A percentile compares a stretch with the other conserved stretches of the same genome.
Conservation (phyloP, 331 rosid species). For the Acacia concinna region DNA sequence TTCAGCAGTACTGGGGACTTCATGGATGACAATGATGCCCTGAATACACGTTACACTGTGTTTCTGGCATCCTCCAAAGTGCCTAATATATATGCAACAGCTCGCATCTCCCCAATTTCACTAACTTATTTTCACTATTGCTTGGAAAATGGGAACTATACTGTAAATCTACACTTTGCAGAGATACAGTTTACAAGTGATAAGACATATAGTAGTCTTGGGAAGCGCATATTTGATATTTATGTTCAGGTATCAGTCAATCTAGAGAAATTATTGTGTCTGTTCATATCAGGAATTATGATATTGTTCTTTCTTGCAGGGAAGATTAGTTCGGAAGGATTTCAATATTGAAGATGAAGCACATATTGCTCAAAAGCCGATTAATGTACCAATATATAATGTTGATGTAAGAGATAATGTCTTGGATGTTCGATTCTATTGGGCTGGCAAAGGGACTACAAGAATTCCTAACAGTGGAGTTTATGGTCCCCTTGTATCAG, state of each 20-base stretch:
- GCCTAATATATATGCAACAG: constrained; percentile 59
- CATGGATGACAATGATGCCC: constrained; percentile 69
- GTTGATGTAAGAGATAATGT: constrained; percentile 53
- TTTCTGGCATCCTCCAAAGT: constrained; percentile 43
- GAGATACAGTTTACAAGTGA: constrained; percentile 79
- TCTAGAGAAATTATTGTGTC: constrained; percentile 26
- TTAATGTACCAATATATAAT: constrained; percentile 35
- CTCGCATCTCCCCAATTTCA: constrained; percentile 67
- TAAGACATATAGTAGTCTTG: constrained; percentile 59
- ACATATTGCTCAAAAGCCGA: constrained; percentile 53
- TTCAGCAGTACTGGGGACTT: constrained; percentile 93
- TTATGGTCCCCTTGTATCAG: constrained; percentile 93
- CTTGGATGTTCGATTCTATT: constrained; percentile 71
- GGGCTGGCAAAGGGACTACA: constrained; percentile 58
- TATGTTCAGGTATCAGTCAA: constrained; percentile 69
- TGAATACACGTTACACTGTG: constrained; percentile 55
- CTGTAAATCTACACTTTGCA: constrained; percentile 69
- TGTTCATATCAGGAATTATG: constrained; percentile 28
- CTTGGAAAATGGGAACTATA: constrained; percentile 81
- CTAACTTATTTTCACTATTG: constrained; percentile 81
- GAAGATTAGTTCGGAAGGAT: constrained; percentile 53
- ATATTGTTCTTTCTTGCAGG: constrained; percentile 44
- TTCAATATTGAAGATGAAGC: constrained; percentile 64
- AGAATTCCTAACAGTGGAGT: constrained; percentile 67
- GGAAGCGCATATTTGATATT: constrained; percentile 77